These are phyloP conservation scores for Boletus rufocinnamomeus DNA, from an alignment of 768 basidiomycete genomes.

Conservation along the genomic window DNA sequence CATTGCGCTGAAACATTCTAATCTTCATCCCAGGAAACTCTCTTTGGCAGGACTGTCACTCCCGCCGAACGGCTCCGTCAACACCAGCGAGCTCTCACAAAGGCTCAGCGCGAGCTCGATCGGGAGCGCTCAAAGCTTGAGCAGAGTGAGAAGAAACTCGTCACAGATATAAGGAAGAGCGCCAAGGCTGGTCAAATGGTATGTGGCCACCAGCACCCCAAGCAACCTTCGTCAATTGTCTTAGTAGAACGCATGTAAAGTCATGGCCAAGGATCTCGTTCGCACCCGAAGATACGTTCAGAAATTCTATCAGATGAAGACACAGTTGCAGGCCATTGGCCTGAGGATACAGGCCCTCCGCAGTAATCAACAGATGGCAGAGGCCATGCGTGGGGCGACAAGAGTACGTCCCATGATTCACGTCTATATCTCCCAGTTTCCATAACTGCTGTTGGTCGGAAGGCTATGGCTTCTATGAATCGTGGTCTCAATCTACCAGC, in stretches of 20 bases:
- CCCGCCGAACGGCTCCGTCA: conserved; percentile 96
- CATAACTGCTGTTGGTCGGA: conserved; percentile 9
- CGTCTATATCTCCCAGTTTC: not conserved
- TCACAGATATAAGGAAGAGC: conserved; percentile 93
- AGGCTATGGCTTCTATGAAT: conserved; percentile 99
- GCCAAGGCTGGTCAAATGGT: conserved; percentile 97
- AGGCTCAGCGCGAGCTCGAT: conserved; percentile 97
- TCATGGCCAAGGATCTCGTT: conserved; percentile 99
- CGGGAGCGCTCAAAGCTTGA: conserved; percentile 94
- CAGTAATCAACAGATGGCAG: conserved; percentile 99
- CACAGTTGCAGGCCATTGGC: conserved; percentile 94
- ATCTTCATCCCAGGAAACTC: conserved; percentile 69
- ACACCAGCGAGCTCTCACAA: conserved; percentile 93
- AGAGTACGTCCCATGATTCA: conserved; percentile 58
- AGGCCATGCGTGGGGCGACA: conserved; percentile 98
- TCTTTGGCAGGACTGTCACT: conserved; percentile 92
- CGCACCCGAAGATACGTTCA: conserved; percentile 93
- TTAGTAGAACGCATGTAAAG: conserved; percentile 92
- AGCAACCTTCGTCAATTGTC: conserved; percentile 21
- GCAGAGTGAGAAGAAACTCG: conserved; percentile 94
- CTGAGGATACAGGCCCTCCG: conserved; percentile 94
- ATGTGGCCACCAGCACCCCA: conserved; percentile 20
- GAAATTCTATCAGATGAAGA: conserved; percentile 99
- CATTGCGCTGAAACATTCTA: conserved; percentile 9
- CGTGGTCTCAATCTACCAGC: conserved; percentile 91